phyloP scores from a whole-genome alignment of 2,329 filamentous ascomycete species.

The Dendrostoma leiphaemia region DNA sequence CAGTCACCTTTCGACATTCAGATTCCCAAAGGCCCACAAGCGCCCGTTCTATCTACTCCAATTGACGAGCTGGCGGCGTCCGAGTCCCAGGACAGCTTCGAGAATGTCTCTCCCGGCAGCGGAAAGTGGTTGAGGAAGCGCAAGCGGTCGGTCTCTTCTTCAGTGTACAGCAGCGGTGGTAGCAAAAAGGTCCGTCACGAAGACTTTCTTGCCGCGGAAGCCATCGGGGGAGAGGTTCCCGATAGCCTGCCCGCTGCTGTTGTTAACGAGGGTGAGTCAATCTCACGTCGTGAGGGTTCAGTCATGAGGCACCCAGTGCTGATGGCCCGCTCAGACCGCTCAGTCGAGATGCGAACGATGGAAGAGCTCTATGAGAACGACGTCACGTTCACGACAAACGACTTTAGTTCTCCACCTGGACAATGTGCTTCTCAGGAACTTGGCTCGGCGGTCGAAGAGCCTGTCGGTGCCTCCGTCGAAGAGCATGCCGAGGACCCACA shows the following conservation, averaged over 20 bases:
- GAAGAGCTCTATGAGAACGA: background rate
- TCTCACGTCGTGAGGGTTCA: background rate
- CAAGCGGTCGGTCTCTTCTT: constrained; percentile 24
- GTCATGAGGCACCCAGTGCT: background rate
- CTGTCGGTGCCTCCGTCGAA: background rate
- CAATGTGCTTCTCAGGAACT: background rate
- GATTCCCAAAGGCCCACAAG: constrained; percentile 17
- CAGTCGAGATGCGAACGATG: background rate
- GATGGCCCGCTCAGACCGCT: background rate
- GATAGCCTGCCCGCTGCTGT: constrained; percentile 21
- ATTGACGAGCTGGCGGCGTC: constrained; percentile 11
- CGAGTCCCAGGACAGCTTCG: constrained; percentile 22
- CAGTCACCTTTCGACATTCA: background rate
- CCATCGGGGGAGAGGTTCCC: constrained; percentile 19
- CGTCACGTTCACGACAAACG: background rate
- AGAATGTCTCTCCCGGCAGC: constrained; percentile 14
- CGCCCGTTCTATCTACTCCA: constrained; percentile 13
- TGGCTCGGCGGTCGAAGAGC: background rate
- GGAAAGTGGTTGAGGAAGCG: constrained; percentile 25
- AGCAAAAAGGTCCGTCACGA: constrained; percentile 27
- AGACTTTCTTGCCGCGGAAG: constrained; percentile 8
- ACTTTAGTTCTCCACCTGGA: background rate
- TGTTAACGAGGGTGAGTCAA: background rate
- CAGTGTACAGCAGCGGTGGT: constrained; percentile 21
- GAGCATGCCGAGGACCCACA: background rate